Percentiles rank a stretch among this genome's conserved stretches.
phyloP scores from a whole-genome alignment of 2,329 filamentous ascomycete genomes.

The Aspergillus luchuensis region DNA sequence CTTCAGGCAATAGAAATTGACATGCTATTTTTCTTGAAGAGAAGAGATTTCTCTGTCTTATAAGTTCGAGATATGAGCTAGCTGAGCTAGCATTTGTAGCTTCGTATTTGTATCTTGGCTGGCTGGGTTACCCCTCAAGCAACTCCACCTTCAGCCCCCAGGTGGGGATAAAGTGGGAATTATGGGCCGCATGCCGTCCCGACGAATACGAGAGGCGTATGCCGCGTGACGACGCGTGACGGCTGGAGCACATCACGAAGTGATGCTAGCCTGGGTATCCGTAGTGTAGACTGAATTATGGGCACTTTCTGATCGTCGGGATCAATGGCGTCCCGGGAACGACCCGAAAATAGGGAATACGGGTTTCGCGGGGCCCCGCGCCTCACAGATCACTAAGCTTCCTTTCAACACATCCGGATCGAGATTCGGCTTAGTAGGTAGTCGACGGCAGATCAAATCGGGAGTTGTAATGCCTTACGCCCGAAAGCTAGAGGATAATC shows the following conservation, averaged over 20 bases:
- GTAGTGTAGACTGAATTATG: not conserved
- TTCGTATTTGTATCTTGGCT: not conserved
- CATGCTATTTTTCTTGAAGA: not conserved
- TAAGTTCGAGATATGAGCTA: not conserved
- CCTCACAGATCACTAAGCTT: not conserved
- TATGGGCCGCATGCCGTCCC: not conserved
- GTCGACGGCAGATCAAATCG: not conserved
- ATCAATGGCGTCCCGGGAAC: not conserved
- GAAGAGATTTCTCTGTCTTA: not conserved
- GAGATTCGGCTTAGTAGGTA: not conserved
- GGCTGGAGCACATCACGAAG: not conserved
- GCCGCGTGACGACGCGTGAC: not conserved
- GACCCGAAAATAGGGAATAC: not conserved
- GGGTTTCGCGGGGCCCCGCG: not conserved
- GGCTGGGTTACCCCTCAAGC: not conserved
- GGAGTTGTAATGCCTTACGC: not conserved
- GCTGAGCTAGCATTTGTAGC: not conserved
- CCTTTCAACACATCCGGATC: not conserved
- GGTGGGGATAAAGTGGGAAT: not conserved
- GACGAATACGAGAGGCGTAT: not conserved
- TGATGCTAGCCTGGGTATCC: not conserved
- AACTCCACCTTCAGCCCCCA: not conserved
- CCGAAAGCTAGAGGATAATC: not conserved
- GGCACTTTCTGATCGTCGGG: not conserved
- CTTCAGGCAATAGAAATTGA: not conserved